Evolutionary conservation across 495 filamentous ascomycete genomes (phyloP).

Genomic region (Trichoderma gamsii): DNA sequence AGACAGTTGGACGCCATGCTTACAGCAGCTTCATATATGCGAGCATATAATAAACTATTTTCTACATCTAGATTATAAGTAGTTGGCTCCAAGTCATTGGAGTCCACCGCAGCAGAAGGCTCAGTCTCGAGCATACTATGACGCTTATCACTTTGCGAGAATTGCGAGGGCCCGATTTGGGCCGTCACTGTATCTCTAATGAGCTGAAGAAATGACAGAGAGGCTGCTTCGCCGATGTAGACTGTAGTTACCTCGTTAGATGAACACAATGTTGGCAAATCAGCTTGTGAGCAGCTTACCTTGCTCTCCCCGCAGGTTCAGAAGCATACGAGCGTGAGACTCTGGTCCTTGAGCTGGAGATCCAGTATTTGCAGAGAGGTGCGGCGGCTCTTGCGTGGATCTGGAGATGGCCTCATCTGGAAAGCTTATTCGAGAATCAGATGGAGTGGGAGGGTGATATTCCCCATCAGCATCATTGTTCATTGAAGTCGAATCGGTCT

Average conservation of each 20-base stretch:
- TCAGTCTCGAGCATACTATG: conserved; percentile 20
- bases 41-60: conserved; percentile 4
- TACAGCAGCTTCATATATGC: conserved; percentile 13
- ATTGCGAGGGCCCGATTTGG: conserved; percentile 19
- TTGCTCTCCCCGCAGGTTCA: conserved; percentile 16
- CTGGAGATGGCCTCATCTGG: neutral
- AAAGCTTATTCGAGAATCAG: conserved; percentile 11
- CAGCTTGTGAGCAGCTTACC: neutral
- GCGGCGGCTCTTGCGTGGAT: neutral
- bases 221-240: conserved; percentile 20
- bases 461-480: neutral
- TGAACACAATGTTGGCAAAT: neutral
- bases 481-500: neutral
- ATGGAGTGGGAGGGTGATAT: conserved; percentile 1
- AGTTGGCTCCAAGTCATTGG: neutral
- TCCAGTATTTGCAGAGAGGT: neutral
- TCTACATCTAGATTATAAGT: conserved; percentile 11
- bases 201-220: conserved; percentile 21
- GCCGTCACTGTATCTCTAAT: conserved; percentile 17
- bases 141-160: conserved; percentile 18
- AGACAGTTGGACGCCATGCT: neutral
- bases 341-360: neutral
- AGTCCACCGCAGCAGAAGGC: neutral
- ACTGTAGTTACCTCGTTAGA: conserved; percentile 4
- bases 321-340: conserved; percentile 14